These are phyloP conservation scores for Tremellales sp. DNA, from an alignment of 1,284 basidiomycete genomes.

Conservation along the genomic window DNA sequence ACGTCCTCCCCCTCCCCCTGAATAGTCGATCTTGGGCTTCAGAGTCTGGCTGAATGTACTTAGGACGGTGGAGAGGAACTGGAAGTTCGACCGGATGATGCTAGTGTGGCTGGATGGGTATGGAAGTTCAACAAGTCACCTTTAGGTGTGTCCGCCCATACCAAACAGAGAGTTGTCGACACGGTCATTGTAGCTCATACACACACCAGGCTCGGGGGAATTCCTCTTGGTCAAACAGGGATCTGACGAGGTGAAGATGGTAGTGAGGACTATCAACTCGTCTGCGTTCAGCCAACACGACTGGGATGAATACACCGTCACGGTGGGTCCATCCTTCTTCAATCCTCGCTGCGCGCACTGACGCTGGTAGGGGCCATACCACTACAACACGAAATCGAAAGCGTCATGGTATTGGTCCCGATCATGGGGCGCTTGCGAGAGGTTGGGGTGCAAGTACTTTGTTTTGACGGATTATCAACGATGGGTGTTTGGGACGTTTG, in stretches of 20 bases:
- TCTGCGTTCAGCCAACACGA: slow-evolving; percentile 43
- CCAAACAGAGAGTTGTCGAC: neutral
- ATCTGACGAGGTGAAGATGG: slow-evolving; percentile 39
- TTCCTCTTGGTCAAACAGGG: slow-evolving; percentile 44
- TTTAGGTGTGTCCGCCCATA: slow-evolving; percentile 33
- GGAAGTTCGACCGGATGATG: slow-evolving; percentile 13
- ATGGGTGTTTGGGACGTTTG: slow-evolving; percentile 50
- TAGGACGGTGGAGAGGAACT: slow-evolving; percentile 42
- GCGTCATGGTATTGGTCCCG: slow-evolving; percentile 51
- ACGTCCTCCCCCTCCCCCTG: slow-evolving; percentile 1
- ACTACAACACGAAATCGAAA: slow-evolving; percentile 48
- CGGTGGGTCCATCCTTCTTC: slow-evolving; percentile 21
- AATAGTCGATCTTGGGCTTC: neutral
- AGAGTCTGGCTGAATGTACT: neutral
- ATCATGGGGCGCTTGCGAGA: slow-evolving; percentile 41
- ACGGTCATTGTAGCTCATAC: neutral
- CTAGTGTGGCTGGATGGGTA: slow-evolving; percentile 33
- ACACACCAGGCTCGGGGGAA: slow-evolving; percentile 43
- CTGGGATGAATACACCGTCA: slow-evolving; percentile 48
- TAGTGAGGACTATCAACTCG: slow-evolving; percentile 49
- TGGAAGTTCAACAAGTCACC: slow-evolving; percentile 50
- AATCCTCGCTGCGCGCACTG: neutral
- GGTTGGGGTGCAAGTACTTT: slow-evolving; percentile 44
- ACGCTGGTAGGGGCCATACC: slow-evolving; percentile 39
- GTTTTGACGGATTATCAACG: slow-evolving; percentile 49